A percentile compares a stretch with the other conserved stretches of the same genome.
These are phyloP conservation scores for Neurospora terricola DNA, from an alignment of 495 filamentous ascomycete genomes.

Conservation along the genomic window DNA sequence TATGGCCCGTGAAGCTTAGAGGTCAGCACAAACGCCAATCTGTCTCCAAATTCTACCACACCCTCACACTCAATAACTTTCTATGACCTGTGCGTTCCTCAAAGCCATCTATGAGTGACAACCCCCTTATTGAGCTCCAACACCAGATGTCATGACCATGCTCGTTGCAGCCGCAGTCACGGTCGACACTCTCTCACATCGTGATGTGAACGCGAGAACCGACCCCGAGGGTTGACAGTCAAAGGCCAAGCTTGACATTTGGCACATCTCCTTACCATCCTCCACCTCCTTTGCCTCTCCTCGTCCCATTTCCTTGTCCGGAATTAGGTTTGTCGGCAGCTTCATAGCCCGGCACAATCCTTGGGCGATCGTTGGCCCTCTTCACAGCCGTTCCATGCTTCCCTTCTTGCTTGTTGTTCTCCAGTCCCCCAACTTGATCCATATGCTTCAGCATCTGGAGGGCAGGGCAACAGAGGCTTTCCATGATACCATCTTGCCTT, in stretches of 20 bases:
- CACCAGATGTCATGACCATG: no score
- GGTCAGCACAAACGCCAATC: not conserved
- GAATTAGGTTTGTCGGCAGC: not conserved
- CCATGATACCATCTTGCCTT: slow-evolving; percentile 9
- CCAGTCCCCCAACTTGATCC: slow-evolving; percentile 23
- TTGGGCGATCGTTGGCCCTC: not conserved
- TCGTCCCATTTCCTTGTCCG: not conserved
- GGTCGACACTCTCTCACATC: no score
- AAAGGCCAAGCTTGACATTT: not conserved
- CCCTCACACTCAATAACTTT: not conserved
- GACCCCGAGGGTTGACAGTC: no score
- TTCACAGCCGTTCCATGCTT: not conserved
- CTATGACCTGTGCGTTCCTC: not conserved
- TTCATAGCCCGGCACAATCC: not conserved
- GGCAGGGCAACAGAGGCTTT: slow-evolving; percentile 20
- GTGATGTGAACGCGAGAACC: no score
- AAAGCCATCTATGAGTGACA: not conserved
- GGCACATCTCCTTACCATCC: not conserved
- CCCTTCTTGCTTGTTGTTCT: slow-evolving; percentile 17
- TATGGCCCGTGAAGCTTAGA: not conserved
- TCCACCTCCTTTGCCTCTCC: not conserved
- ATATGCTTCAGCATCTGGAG: slow-evolving; percentile 23
- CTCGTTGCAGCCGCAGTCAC: no score
- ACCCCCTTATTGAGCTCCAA: not conserved
- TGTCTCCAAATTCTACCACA: not conserved